Evolutionary conservation across 495 filamentous ascomycete species (phyloP).

Genomic region (Chaetomium tenue): DNA sequence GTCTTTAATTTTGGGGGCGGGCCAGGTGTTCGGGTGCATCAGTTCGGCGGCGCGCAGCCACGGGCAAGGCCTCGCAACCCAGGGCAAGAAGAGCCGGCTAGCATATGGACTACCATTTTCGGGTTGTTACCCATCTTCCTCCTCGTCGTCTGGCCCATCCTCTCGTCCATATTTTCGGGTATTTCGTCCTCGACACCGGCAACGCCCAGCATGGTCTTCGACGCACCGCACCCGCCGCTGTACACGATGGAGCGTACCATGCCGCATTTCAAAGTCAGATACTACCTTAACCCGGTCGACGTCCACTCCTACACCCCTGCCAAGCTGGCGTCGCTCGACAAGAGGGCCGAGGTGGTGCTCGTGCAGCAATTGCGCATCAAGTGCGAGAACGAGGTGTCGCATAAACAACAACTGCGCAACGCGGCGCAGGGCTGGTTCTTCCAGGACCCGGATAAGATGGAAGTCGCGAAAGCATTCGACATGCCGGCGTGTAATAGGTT

Average conservation of each 20-base stretch:
- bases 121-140: conserved; percentile 79
- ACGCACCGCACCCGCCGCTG: conserved; percentile 58
- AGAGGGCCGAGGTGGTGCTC: conserved; percentile 69
- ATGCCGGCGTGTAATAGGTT: conserved; percentile 44
- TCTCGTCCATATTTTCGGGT: conserved; percentile 75
- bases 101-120: conserved; percentile 55
- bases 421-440: conserved; percentile 89
- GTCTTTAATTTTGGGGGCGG: conserved; percentile 89
- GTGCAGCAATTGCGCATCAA: conserved; percentile 61
- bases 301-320: conserved; percentile 63
- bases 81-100: conserved; percentile 53
- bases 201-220: conserved; percentile 69
- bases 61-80: conserved; percentile 68
- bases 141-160: conserved; percentile 82
- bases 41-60: conserved; percentile 71
- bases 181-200: conserved; percentile 48
- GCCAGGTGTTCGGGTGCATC: conserved; percentile 78
- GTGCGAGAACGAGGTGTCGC: conserved; percentile 68
- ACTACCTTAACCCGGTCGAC: conserved; percentile 79
- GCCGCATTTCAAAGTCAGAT: conserved; percentile 66
- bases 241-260: conserved; percentile 73
- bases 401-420: conserved; percentile 64
- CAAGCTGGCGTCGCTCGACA: conserved; percentile 72
- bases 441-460: conserved; percentile 73
- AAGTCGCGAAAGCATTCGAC: conserved; percentile 40